Percentiles rank a stretch among this genome's conserved stretches.
phyloP scores from a whole-genome alignment of 2,329 filamentous ascomycete species.

The Pseudogymnoascus sp. region DNA sequence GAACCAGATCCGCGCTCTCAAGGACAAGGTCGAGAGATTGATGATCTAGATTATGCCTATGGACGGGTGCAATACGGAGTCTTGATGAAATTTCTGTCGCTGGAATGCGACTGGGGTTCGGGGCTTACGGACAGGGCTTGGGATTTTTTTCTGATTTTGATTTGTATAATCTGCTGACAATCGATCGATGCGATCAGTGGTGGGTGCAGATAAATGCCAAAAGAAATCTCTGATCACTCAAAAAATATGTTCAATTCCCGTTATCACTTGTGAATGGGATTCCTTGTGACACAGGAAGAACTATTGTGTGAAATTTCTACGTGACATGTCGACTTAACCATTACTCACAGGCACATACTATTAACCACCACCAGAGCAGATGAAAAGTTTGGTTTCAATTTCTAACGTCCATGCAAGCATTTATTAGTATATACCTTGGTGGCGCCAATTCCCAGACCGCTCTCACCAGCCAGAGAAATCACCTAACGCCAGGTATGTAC shows the following conservation, averaged over 20 bases:
- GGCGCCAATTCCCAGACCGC: conserved; percentile 1
- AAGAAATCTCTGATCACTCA: conserved; percentile 7
- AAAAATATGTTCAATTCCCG: conserved; percentile 9
- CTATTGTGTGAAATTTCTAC: conserved; percentile 9
- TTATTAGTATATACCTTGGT: conserved; percentile 7
- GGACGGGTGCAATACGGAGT: not conserved
- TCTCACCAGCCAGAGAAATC: conserved; percentile 8
- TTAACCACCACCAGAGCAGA: not conserved
- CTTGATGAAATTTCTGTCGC: conserved; percentile 6
- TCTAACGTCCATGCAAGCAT: not conserved
- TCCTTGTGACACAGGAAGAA: conserved; percentile 10
- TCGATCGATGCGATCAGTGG: not conserved
- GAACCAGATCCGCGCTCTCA: conserved; percentile 78
- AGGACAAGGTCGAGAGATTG: conserved; percentile 92
- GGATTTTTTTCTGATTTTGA: conserved; percentile 1
- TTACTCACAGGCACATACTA: not conserved
- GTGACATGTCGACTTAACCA: conserved; percentile 3
- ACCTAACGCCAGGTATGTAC: conserved; percentile 8
- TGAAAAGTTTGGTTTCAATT: conserved; percentile 3
- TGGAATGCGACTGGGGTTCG: conserved; percentile 4
- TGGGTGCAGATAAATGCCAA: conserved; percentile 2
- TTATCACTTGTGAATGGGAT: conserved; percentile 10
- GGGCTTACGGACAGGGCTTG: conserved; percentile 2
- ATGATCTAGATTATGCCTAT: conserved; percentile 61
- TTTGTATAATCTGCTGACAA: conserved; percentile 5